These are phyloP conservation scores for Endotrypanum monterogeii DNA, from an alignment of 208 protist species.

Conservation along the genomic window DNA sequence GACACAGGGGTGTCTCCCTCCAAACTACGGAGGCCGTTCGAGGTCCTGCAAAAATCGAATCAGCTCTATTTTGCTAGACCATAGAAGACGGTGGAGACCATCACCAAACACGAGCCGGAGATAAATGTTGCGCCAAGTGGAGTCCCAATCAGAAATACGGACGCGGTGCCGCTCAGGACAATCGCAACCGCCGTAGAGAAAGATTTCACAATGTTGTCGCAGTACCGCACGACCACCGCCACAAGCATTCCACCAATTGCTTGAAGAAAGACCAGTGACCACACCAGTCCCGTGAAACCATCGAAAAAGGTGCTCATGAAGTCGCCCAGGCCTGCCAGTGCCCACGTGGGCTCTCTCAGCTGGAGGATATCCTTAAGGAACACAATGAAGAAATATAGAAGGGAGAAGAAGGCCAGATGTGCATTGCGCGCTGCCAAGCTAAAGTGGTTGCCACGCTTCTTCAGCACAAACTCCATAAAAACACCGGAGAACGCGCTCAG, in stretches of 20 bases:
- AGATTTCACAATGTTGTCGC: slow-evolving; percentile 77
- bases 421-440: slow-evolving; percentile 36
- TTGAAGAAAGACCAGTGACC: slow-evolving; percentile 60
- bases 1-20: fast-evolving
- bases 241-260: slow-evolving; percentile 61
- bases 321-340: not conserved
- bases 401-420: slow-evolving; percentile 48
- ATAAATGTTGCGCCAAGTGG: slow-evolving; percentile 32
- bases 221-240: slow-evolving; percentile 66
- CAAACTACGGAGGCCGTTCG: not conserved
- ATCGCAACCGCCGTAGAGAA: slow-evolving; percentile 63
- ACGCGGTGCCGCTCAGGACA: slow-evolving; percentile 43
- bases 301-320: slow-evolving; percentile 42
- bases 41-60: not conserved
- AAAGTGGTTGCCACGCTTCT: slow-evolving; percentile 35
- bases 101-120: slow-evolving; percentile 28
- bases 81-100: slow-evolving; percentile 41
- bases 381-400: slow-evolving; percentile 30
- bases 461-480: slow-evolving; percentile 62
- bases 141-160: slow-evolving; percentile 38
- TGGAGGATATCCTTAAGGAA: not conserved
- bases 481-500: slow-evolving; percentile 61
- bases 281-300: slow-evolving; percentile 57
- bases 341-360: not conserved
- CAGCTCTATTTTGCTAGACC: slow-evolving; percentile 7